Evolutionary conservation across 2,329 filamentous ascomycete genomes (phyloP).

Genomic region (Aspergillus piperis): DNA sequence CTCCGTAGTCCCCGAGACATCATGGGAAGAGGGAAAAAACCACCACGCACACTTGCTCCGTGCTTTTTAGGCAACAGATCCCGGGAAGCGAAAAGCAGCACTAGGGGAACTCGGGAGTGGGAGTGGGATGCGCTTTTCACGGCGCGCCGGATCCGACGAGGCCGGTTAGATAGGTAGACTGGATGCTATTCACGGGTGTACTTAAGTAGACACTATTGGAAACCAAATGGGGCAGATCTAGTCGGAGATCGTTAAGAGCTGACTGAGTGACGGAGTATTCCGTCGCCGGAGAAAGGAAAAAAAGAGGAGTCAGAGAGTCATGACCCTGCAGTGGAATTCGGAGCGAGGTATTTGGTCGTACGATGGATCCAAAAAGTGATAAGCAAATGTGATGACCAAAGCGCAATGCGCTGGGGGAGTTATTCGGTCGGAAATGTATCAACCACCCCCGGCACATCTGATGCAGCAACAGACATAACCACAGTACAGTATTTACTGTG

Average conservation of each 20-base stretch:
- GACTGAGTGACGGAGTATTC: background rate
- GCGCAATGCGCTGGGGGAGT: too few relatives aligned
- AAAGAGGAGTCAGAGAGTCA: background rate
- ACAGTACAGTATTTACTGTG: too few relatives aligned
- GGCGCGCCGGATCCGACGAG: background rate
- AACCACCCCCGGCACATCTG: background rate
- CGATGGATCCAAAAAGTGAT: background rate
- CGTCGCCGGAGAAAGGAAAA: background rate
- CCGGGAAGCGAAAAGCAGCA: background rate
- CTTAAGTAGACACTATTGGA: constrained; percentile 4
- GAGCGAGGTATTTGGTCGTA: background rate
- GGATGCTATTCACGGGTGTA: background rate
- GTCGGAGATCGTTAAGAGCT: background rate
- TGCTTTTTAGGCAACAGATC: background rate
- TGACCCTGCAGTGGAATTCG: background rate
- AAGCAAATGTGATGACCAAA: background rate
- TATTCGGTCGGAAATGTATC: background rate
- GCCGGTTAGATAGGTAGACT: background rate
- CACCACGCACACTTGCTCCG: background rate
- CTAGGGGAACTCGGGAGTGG: background rate
- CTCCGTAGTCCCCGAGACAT: background rate
- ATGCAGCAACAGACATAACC: background rate
- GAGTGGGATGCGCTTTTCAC: background rate
- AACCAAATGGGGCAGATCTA: constrained; percentile 6
- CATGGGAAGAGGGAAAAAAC: background rate